These are phyloP conservation scores for Coniochaeta pulveracea DNA, from an alignment of 2,329 filamentous ascomycete genomes.

Conservation along the genomic window DNA sequence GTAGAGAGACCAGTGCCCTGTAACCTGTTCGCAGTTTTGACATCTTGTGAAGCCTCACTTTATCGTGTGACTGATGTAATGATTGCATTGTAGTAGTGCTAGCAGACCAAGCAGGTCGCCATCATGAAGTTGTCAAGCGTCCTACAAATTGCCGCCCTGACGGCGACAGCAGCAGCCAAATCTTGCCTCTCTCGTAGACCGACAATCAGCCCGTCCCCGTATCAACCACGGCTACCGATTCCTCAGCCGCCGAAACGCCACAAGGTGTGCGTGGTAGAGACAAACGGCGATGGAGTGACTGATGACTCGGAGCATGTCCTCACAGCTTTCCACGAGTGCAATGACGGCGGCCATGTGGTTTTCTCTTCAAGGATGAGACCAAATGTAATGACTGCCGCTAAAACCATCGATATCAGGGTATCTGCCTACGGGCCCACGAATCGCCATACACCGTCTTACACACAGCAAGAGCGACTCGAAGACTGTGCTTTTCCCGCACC, in stretches of 20 bases:
- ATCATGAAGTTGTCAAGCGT: conserved; percentile 1
- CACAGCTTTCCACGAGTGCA: conserved; percentile 40
- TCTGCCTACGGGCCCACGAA: no score
- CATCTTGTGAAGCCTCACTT: no score
- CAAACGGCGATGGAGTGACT: conserved; percentile 29
- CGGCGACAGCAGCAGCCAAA: neutral
- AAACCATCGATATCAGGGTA: no score
- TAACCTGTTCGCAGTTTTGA: no score
- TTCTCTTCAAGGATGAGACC: no score
- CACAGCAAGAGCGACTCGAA: neutral
- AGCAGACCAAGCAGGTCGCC: no score
- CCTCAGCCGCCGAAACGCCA: conserved; percentile 13
- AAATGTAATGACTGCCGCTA: no score
- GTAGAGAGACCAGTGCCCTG: no score
- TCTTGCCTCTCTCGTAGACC: conserved; percentile 10
- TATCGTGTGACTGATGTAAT: no score
- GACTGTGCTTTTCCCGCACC: neutral
- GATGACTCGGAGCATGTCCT: conserved; percentile 26
- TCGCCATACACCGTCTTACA: neutral
- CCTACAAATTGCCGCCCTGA: neutral
- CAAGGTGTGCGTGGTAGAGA: conserved; percentile 44
- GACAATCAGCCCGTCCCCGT: conserved; percentile 10
- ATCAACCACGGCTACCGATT: conserved; percentile 15
- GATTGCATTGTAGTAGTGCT: no score
- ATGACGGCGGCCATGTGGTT: conserved; percentile 47